Conservation (phyloP, 1,139 yeast genomes). For the Taphrina flavorubra region DNA sequence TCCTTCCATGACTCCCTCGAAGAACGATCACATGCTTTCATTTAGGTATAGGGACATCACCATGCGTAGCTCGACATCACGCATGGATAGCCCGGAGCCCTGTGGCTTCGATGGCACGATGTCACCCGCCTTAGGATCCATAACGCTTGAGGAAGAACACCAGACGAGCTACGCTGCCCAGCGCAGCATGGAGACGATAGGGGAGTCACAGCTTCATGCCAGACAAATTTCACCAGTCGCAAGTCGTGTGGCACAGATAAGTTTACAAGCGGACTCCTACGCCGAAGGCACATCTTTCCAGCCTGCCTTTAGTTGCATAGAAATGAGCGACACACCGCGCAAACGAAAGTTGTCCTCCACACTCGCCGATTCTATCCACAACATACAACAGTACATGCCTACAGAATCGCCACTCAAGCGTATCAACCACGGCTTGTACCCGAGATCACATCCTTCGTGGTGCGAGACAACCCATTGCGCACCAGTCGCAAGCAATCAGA, state of each 20-base stretch:
- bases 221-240: slow-evolving; percentile 1
- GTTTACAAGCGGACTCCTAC: background rate
- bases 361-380: background rate
- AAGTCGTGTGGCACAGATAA: background rate
- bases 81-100: slow-evolving; percentile 2
- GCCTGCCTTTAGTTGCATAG: background rate
- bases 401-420: background rate
- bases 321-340: background rate
- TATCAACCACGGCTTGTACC: slow-evolving; percentile 10
- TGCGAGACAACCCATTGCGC: background rate
- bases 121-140: background rate
- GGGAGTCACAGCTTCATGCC: background rate
- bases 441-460: slow-evolving; percentile 12
- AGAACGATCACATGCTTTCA: slow-evolving; percentile 11
- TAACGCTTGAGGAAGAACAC: background rate
- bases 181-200: background rate
- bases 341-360: background rate
- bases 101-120: background rate
- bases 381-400: slow-evolving; percentile 8
- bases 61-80: background rate
- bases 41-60: slow-evolving; percentile 19
- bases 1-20: slow-evolving; percentile 11
- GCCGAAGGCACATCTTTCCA: background rate
- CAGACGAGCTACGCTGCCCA: background rate
- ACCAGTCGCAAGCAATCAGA: background rate